Base-by-base conservation (phyloP, 768 basidiomycete genomes). In the Hericium rajendrae region DNA sequence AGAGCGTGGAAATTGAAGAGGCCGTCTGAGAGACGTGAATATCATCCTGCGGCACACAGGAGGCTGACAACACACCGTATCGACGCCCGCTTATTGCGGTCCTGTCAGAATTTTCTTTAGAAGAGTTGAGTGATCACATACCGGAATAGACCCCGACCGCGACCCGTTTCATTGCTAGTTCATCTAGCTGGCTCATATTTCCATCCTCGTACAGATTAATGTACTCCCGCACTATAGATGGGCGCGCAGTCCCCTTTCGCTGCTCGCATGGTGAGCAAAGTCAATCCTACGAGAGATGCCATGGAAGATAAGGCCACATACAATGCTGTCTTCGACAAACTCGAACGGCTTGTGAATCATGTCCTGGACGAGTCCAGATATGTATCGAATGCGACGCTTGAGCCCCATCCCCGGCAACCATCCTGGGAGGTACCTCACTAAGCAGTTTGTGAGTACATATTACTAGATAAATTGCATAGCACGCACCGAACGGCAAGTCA, bases 401-500 rank as follows among this genome's bases (percentile, higher is more conserved):
- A 49, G 38, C n/a, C 48, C 55, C 55, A 56, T 56, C 10, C 55
- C 55, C 12, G 55, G 55, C 9, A 56, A 37, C 55, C 55, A 56
- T 37, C 11, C 22, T 2, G 55, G 55, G 10, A 56, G 32, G 20
- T 56, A 38, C 37, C 38, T 24, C 55, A 56, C 55, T 57, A 55
- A 22, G 67, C 12, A 38, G 65, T 62, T 51, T 48, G 63, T 57
- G 46, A 67, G 63, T 65, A 53, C 13, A 43, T 22, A 48, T 24
- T 1, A 38, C 51, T 4, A 57, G 56, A 11, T 48, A 46, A 18
- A 40, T 22, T n/a, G 15, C 41, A 57, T 48, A 53, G 16, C 26
- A 67, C 68, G 38, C 55, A 70, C 70, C 60, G 41, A 65, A 57
- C 18, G 70, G 68, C 32, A 71, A 59, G n/a, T 60, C 57, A 53